Evolutionary conservation across 768 basidiomycete species (phyloP).

Genomic region (Postia placenta): DNA sequence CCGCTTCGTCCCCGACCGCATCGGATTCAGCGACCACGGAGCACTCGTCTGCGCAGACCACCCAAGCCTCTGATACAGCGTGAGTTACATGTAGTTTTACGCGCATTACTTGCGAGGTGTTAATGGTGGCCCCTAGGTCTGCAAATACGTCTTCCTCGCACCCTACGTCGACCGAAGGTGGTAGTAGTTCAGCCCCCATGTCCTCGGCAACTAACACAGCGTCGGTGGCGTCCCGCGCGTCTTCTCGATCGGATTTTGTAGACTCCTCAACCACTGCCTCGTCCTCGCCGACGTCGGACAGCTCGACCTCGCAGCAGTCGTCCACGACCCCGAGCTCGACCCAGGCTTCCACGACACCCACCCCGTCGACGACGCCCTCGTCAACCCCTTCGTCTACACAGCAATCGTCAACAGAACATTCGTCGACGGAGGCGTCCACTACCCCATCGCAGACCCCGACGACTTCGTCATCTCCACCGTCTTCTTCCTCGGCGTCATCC

Average conservation of each 20-base stretch:
- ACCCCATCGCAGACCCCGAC: conserved; percentile 12
- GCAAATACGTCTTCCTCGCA: neutral
- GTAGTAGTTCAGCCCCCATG: neutral
- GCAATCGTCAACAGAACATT: conserved; percentile 9
- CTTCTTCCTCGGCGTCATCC: conserved; percentile 6
- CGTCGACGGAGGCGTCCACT: conserved; percentile 2
- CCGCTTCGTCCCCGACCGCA: neutral
- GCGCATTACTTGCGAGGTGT: neutral
- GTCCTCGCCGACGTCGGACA: conserved; percentile 9
- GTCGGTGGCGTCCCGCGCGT: neutral
- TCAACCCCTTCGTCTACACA: conserved; percentile 12
- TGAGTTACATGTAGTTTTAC: neutral
- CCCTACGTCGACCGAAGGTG: neutral
- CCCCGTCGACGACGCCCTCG: conserved; percentile 11
- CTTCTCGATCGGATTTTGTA: neutral
- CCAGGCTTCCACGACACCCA: conserved; percentile 16
- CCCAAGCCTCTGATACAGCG: neutral
- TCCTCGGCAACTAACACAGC: neutral
- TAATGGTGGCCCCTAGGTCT: neutral
- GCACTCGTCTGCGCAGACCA: neutral
- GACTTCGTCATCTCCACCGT: conserved; percentile 6
- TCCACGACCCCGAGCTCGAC: conserved; percentile 8
- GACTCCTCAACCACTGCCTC: conserved; percentile 8
- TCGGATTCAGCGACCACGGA: neutral
- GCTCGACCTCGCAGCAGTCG: conserved; percentile 12